A percentile compares a stretch with the other conserved stretches of the same genome.
phyloP scores from a whole-genome alignment of 768 basidiomycete genomes.

The Asterophora parasitica region DNA sequence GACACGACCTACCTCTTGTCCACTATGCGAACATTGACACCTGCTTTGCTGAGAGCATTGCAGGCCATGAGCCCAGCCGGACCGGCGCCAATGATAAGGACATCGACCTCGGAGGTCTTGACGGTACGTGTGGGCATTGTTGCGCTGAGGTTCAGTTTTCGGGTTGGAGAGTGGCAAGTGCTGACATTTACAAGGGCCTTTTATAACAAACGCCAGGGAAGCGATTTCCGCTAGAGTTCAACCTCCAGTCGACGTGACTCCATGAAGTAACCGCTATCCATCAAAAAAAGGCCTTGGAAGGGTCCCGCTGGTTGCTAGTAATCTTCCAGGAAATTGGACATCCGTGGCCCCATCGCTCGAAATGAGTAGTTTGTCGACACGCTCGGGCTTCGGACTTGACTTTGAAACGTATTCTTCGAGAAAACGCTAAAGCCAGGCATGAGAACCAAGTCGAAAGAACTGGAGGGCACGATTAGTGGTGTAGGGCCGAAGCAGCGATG shows the following conservation, averaged over 20 bases:
- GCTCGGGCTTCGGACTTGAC: slow-evolving; percentile 2
- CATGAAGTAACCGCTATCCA: neutral
- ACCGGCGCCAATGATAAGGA: slow-evolving; percentile 60
- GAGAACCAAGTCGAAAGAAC: slow-evolving; percentile 14
- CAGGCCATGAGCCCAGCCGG: slow-evolving; percentile 65
- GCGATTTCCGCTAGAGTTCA: too few relatives aligned
- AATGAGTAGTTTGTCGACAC: slow-evolving; percentile 5
- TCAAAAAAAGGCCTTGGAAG: neutral
- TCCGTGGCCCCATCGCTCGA: neutral
- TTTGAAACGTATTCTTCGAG: neutral
- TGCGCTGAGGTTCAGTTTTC: neutral
- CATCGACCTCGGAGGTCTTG: slow-evolving; percentile 45
- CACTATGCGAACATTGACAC: slow-evolving; percentile 54
- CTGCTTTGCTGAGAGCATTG: slow-evolving; percentile 53
- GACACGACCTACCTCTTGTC: slow-evolving; percentile 45
- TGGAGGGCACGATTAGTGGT: neutral
- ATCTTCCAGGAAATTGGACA: neutral
- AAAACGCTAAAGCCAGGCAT: slow-evolving; percentile 1
- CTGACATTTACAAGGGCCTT: neutral
- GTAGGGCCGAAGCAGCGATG: neutral
- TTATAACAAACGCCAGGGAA: neutral
- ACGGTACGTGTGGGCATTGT: slow-evolving; percentile 21
- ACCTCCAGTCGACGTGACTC: neutral
- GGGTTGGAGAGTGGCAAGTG: neutral
- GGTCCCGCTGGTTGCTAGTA: neutral